These are phyloP conservation scores for Rasamsonia emersonii DNA, from an alignment of 2,329 filamentous ascomycete genomes.

Conservation along the genomic window DNA sequence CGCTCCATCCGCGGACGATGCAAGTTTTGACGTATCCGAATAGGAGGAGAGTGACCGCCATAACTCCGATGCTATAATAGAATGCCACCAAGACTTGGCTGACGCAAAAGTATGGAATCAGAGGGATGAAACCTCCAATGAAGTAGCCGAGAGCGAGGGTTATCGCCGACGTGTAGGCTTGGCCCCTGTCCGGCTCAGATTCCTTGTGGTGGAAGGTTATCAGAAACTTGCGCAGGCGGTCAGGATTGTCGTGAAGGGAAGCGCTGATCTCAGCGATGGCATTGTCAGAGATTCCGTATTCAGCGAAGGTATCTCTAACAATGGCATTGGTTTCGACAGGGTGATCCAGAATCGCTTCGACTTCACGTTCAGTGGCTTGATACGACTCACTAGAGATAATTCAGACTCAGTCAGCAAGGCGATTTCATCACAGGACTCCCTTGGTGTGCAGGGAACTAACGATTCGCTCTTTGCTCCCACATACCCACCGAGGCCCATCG, in stretches of 20 bases:
- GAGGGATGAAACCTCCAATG: conserved; percentile 30
- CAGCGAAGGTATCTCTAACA: conserved; percentile 33
- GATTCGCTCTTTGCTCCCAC: conserved; percentile 47
- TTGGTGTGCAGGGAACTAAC: conserved; percentile 23
- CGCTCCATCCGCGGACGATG: conserved; percentile 37
- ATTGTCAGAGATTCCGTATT: conserved; percentile 31
- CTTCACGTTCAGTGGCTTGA: conserved; percentile 36
- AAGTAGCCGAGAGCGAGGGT: conserved; percentile 28
- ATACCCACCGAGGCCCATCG: conserved; percentile 64
- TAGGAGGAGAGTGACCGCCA: conserved; percentile 32
- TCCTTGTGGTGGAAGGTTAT: conserved; percentile 42
- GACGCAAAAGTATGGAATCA: conserved; percentile 41
- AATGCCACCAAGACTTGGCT: conserved; percentile 33
- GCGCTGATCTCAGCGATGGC: conserved; percentile 27
- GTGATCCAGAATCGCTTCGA: conserved; percentile 30
- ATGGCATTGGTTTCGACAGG: conserved; percentile 29
- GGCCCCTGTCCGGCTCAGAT: conserved; percentile 34
- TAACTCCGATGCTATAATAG: conserved; percentile 36
- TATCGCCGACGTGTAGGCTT: conserved; percentile 40
- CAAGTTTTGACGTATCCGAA: conserved; percentile 41
- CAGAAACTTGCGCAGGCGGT: conserved; percentile 38
- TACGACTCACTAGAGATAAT: conserved; percentile 33
- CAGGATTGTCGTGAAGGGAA: conserved; percentile 28
- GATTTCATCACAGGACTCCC: not conserved
- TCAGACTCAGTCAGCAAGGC: conserved; percentile 4